Percentiles rank a stretch among this genome's conserved stretches.
phyloP scores from a whole-genome alignment of 306 rosid species.

The Coriaria nepalensis region DNA sequence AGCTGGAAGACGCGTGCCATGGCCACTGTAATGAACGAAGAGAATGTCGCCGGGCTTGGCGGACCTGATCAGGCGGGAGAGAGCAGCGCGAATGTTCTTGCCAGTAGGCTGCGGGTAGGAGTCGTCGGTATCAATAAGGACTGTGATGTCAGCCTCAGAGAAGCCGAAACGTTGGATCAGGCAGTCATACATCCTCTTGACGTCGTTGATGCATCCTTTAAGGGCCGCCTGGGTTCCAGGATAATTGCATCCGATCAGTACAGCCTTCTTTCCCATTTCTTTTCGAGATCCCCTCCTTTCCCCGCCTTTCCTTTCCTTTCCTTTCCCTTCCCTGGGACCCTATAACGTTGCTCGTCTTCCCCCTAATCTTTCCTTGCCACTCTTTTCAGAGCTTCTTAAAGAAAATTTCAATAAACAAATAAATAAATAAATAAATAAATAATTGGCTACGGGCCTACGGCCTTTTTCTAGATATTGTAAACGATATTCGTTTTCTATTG shows the following conservation, averaged over 20 bases:
- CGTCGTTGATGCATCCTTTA: slow-evolving; percentile 73
- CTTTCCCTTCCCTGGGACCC: slow-evolving; percentile 24
- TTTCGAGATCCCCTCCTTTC: not conserved
- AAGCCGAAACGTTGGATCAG: slow-evolving; percentile 44
- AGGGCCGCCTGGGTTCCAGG: slow-evolving; percentile 66
- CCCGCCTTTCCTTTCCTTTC: slow-evolving; percentile 27
- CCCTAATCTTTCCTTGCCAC: slow-evolving; percentile 1
- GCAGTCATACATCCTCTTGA: slow-evolving; percentile 36
- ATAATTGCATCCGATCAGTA: slow-evolving; percentile 73
- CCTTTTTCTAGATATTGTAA: no score
- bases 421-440: no score
- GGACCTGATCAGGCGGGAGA: slow-evolving; percentile 40
- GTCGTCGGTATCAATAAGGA: slow-evolving; percentile 61
- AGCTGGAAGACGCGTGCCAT: slow-evolving; percentile 76
- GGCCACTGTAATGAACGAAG: slow-evolving; percentile 81
- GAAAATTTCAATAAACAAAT: no score
- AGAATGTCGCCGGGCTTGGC: slow-evolving; percentile 44
- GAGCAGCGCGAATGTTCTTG: slow-evolving; percentile 45
- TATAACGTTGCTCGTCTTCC: slow-evolving; percentile 19
- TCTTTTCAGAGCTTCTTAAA: slow-evolving; percentile 1
- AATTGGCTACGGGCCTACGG: no score
- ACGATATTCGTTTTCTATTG: no score
- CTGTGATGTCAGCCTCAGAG: slow-evolving; percentile 32
- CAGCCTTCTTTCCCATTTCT: slow-evolving; percentile 56
- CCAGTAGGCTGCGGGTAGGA: slow-evolving; percentile 76